phyloP scores from a whole-genome alignment of 768 basidiomycete species.

The Serendipita sp. region DNA sequence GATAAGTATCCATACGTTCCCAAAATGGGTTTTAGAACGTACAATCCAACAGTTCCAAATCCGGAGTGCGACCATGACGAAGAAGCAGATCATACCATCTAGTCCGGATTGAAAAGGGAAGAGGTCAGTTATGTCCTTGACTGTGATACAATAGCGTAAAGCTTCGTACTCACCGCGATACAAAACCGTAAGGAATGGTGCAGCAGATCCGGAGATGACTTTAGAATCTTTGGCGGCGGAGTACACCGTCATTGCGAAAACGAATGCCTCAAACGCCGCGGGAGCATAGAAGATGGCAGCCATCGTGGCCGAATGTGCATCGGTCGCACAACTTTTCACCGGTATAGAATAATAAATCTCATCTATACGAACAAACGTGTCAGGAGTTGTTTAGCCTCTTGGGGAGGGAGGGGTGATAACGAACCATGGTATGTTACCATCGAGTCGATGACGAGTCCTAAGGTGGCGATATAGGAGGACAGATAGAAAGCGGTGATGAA shows the following conservation, averaged over 20 bases:
- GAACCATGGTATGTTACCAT: background rate
- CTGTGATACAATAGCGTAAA: background rate
- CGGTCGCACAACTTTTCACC: background rate
- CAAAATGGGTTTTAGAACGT: background rate
- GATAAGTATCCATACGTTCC: background rate
- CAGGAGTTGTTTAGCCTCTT: too few species aligned
- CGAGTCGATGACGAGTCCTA: background rate
- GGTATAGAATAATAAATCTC: background rate
- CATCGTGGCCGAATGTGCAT: background rate
- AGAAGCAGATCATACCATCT: background rate
- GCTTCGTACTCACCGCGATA: conserved; percentile 2
- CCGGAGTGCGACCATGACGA: background rate
- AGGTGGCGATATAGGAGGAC: background rate
- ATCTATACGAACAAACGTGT: background rate
- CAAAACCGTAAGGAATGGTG: background rate
- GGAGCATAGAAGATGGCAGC: background rate
- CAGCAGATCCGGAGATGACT: background rate
- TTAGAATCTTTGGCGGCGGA: background rate
- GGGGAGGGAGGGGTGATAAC: background rate
- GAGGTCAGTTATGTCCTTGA: too few species aligned
- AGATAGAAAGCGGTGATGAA: background rate
- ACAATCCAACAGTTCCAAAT: conserved; percentile 4
- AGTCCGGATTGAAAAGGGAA: background rate
- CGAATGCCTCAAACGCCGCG: background rate
- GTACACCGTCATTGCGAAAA: background rate